phyloP scores from a whole-genome alignment of 495 filamentous ascomycete genomes.

The Cladorrhinum samala region DNA sequence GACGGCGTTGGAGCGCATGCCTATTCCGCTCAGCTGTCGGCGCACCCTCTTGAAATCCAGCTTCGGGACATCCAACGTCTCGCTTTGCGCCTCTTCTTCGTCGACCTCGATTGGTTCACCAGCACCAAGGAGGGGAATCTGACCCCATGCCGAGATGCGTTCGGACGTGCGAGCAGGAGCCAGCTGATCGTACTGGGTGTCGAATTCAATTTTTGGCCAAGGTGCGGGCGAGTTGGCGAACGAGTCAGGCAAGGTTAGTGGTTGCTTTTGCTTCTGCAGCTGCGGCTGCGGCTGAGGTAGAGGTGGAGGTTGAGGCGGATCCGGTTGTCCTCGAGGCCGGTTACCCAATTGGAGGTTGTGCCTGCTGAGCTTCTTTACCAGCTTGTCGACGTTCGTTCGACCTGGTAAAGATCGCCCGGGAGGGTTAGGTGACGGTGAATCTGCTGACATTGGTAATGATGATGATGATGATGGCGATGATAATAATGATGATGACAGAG shows the following conservation, averaged over 20 bases:
- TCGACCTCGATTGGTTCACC: constrained; percentile 10
- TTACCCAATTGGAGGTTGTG: constrained; percentile 25
- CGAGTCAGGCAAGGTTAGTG: not conserved
- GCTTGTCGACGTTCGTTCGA: constrained; percentile 19
- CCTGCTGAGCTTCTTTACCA: constrained; percentile 32
- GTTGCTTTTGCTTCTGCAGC: not conserved
- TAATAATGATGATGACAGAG: constrained; percentile 1
- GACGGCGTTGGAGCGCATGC: constrained; percentile 13
- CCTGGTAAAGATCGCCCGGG: not conserved
- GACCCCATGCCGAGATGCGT: not conserved
- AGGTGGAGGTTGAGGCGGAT: not conserved
- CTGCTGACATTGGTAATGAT: not conserved
- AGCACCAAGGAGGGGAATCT: not conserved
- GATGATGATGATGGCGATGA: not conserved
- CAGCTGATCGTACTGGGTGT: not conserved
- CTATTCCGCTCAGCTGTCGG: constrained; percentile 13
- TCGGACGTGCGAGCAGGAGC: not conserved
- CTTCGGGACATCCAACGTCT: not conserved
- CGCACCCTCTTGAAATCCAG: constrained; percentile 8
- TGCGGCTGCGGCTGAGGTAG: not conserved
- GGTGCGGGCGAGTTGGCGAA: not conserved
- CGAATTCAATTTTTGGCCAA: not conserved
- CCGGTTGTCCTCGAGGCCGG: not conserved
- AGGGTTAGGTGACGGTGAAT: not conserved
- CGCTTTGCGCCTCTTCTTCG: not conserved